A percentile compares a stretch with the other conserved stretches of the same genome.
Conservation (phyloP, 2,329 filamentous ascomycete species). For the Aspergillus tubingensis region DNA sequence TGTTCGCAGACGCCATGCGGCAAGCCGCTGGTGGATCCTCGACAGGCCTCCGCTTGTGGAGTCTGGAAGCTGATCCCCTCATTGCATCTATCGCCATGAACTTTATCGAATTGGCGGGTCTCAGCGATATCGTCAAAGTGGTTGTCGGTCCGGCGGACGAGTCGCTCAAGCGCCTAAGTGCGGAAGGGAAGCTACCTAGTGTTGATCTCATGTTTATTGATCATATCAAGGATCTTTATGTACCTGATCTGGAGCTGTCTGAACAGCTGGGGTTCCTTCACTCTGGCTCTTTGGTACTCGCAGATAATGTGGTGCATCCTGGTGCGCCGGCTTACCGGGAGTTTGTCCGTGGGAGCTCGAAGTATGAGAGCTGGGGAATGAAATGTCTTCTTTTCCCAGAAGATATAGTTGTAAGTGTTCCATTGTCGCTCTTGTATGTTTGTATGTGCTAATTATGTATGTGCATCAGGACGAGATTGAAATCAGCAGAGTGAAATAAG, state of each 20-base stretch:
- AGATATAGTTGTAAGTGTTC: neutral
- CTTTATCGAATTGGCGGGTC: constrained; percentile 70
- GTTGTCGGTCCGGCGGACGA: constrained; percentile 68
- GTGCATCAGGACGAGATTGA: neutral
- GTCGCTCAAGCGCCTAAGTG: constrained; percentile 62
- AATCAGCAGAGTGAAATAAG: neutral
- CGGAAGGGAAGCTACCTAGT: constrained; percentile 51
- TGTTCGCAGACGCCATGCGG: constrained; percentile 69
- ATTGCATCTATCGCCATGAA: constrained; percentile 70
- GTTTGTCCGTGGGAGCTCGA: constrained; percentile 58
- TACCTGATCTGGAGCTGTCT: constrained; percentile 72
- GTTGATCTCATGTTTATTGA: constrained; percentile 22
- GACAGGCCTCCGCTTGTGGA: constrained; percentile 60
- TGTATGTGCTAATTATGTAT: neutral
- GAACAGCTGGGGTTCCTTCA: constrained; percentile 68
- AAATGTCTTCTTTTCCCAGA: neutral
- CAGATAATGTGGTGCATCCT: constrained; percentile 48
- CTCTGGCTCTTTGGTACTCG: constrained; percentile 51
- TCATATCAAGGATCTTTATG: constrained; percentile 71
- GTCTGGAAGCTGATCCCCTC: constrained; percentile 71
- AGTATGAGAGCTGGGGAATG: neutral
- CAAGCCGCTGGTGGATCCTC: constrained; percentile 55
- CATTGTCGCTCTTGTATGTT: too few species aligned
- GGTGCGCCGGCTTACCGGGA: constrained; percentile 53
- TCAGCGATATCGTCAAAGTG: constrained; percentile 68